Conservation (phyloP, 352 stramenopile genomes). For the Phytophthora meadii region DNA sequence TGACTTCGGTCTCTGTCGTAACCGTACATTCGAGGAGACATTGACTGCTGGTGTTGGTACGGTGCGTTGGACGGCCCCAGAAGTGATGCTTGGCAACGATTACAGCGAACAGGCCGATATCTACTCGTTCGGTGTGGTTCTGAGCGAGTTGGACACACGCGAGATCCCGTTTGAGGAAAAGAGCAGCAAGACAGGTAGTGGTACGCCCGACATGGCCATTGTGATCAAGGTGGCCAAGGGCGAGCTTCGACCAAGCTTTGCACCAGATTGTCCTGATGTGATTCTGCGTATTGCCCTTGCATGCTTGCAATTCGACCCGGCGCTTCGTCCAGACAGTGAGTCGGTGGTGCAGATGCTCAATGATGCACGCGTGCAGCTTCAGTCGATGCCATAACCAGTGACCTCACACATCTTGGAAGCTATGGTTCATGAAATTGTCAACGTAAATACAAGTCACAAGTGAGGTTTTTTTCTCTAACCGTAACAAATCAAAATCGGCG, state of each 20-base stretch:
- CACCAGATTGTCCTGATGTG: slow-evolving; percentile 54
- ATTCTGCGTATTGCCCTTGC: slow-evolving; percentile 81
- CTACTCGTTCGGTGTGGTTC: slow-evolving; percentile 90
- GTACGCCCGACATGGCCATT: slow-evolving; percentile 84
- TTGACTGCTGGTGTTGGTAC: slow-evolving; percentile 86
- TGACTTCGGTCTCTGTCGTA: slow-evolving; percentile 85
- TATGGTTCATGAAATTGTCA: neutral
- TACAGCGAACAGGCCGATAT: slow-evolving; percentile 89
- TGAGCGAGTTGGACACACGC: slow-evolving; percentile 86
- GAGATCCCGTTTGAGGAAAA: slow-evolving; percentile 91
- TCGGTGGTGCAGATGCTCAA: slow-evolving; percentile 85
- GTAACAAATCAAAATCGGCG: slow-evolving; percentile 8
- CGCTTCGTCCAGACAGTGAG: slow-evolving; percentile 73
- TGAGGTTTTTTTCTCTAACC: neutral
- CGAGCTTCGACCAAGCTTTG: slow-evolving; percentile 82
- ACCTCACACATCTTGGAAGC: neutral
- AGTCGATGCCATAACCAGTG: slow-evolving; percentile 27
- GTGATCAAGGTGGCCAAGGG: slow-evolving; percentile 88
- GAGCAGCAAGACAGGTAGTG: slow-evolving; percentile 65
- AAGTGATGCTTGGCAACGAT: slow-evolving; percentile 90
- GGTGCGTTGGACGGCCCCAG: slow-evolving; percentile 85
- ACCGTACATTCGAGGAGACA: slow-evolving; percentile 88
- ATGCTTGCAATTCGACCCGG: slow-evolving; percentile 88
- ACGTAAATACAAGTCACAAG: neutral
- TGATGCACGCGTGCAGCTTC: slow-evolving; percentile 68